phyloP scores from a whole-genome alignment of 2,329 filamentous ascomycete species.

The Alternaria consortialis region DNA sequence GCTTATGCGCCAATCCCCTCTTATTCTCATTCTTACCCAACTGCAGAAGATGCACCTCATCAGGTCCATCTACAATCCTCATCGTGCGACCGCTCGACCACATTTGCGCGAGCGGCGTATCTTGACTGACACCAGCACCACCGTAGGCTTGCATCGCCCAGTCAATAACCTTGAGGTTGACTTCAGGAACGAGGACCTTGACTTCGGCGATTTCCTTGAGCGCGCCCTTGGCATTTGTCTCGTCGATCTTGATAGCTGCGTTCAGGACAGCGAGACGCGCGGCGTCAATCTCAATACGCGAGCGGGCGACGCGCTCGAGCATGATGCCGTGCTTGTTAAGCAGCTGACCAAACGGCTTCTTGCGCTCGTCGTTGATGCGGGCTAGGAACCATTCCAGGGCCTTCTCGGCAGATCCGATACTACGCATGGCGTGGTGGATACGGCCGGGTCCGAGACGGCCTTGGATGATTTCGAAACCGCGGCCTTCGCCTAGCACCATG shows the following conservation, averaged over 20 bases:
- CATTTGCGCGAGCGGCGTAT: slow-evolving; percentile 83
- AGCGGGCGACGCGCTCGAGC: slow-evolving; percentile 92
- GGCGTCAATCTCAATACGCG: slow-evolving; percentile 91
- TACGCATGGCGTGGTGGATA: slow-evolving; percentile 98
- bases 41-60: slow-evolving; percentile 86
- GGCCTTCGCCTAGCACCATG: slow-evolving; percentile 90
- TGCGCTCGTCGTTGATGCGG: slow-evolving; percentile 88
- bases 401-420: slow-evolving; percentile 87
- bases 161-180: slow-evolving; percentile 87
- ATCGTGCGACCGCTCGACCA: slow-evolving; percentile 84
- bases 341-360: slow-evolving; percentile 90
- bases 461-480: slow-evolving; percentile 98
- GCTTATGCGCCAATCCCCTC: slow-evolving; percentile 67
- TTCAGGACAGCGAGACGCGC: slow-evolving; percentile 91
- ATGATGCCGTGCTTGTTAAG: slow-evolving; percentile 92
- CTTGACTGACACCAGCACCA: slow-evolving; percentile 89
- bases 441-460: slow-evolving; percentile 93
- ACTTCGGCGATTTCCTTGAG: slow-evolving; percentile 94
- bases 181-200: slow-evolving; percentile 88
- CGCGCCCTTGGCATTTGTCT: slow-evolving; percentile 84
- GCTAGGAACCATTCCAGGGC: slow-evolving; percentile 95
- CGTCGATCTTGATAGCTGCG: slow-evolving; percentile 93
- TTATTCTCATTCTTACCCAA: slow-evolving; percentile 83
- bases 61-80: slow-evolving; percentile 89
- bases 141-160: slow-evolving; percentile 93